Conservation (phyloP, 2,329 filamentous ascomycete species). For the Zelopaecilomyces penicillatus region DNA sequence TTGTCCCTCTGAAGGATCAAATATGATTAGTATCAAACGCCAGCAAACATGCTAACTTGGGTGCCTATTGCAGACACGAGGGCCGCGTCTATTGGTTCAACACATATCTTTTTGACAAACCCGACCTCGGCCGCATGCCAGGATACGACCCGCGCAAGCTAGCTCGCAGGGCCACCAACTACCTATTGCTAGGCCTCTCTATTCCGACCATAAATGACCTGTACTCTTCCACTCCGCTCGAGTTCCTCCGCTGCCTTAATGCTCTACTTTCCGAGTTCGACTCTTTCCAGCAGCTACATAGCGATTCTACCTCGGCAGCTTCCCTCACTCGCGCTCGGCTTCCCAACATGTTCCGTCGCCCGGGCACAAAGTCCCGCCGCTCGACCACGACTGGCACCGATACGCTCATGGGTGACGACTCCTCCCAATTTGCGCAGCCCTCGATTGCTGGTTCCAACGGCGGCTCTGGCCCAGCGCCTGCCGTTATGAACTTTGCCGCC, state of each 20-base stretch:
- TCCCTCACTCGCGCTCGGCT: slow-evolving; percentile 71
- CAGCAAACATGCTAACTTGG: slow-evolving; percentile 2
- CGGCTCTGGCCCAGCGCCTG: slow-evolving; percentile 23
- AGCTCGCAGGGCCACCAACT: slow-evolving; percentile 84
- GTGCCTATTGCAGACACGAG: slow-evolving; percentile 57
- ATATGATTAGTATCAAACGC: too few species aligned
- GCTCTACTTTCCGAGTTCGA: slow-evolving; percentile 86
- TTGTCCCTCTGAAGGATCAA: background rate
- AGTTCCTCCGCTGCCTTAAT: slow-evolving; percentile 82
- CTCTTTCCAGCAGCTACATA: slow-evolving; percentile 80
- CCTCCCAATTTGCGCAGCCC: background rate
- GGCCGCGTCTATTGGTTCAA: slow-evolving; percentile 98
- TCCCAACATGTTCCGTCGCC: slow-evolving; percentile 73
- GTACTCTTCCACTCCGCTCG: slow-evolving; percentile 66
- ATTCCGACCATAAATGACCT: slow-evolving; percentile 85
- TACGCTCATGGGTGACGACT: slow-evolving; percentile 24
- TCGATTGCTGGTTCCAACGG: slow-evolving; percentile 6
- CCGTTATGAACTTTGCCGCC: slow-evolving; percentile 49
- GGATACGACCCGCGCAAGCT: slow-evolving; percentile 81
- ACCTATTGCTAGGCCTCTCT: slow-evolving; percentile 84
- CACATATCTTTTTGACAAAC: slow-evolving; percentile 81
- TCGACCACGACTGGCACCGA: slow-evolving; percentile 41
- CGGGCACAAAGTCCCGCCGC: slow-evolving; percentile 48
- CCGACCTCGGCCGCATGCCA: slow-evolving; percentile 71
- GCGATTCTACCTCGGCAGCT: slow-evolving; percentile 61